A percentile compares a stretch with the other conserved stretches of the same genome.
phyloP scores from a whole-genome alignment of 2,329 filamentous ascomycete species.

The Nothophoma quercina region DNA sequence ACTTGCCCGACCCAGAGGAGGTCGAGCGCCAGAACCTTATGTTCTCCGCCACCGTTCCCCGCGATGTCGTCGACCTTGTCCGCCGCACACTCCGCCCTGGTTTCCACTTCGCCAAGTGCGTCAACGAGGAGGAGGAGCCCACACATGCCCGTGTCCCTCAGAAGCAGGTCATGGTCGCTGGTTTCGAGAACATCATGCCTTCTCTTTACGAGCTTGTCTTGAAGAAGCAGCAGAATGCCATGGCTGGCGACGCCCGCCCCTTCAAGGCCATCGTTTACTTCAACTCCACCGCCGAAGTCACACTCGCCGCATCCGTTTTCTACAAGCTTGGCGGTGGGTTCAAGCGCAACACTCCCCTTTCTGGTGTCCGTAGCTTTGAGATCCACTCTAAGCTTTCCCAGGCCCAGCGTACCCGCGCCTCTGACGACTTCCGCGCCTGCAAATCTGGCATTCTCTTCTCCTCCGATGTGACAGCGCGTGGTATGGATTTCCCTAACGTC shows the following conservation, averaged over 20 bases:
- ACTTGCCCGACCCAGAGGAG: slow-evolving; percentile 67
- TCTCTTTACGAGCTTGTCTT: slow-evolving; percentile 77
- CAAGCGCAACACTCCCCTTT: slow-evolving; percentile 40
- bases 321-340: slow-evolving; percentile 55
- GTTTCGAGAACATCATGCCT: slow-evolving; percentile 80
- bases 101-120: slow-evolving; percentile 92
- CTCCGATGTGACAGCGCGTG: slow-evolving; percentile 59
- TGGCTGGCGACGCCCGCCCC: slow-evolving; percentile 58
- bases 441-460: slow-evolving; percentile 62
- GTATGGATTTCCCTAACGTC: slow-evolving; percentile 63
- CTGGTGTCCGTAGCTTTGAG: slow-evolving; percentile 56
- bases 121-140: slow-evolving; percentile 78
- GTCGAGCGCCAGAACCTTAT: slow-evolving; percentile 87
- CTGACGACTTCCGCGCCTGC: slow-evolving; percentile 75
- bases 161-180: slow-evolving; percentile 70
- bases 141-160: slow-evolving; percentile 89
- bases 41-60: slow-evolving; percentile 92
- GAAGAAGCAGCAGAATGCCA: slow-evolving; percentile 61
- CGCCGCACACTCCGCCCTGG: slow-evolving; percentile 78
- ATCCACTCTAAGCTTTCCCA: slow-evolving; percentile 86
- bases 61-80: slow-evolving; percentile 81
- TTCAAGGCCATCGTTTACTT: slow-evolving; percentile 99
- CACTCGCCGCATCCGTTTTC: slow-evolving; percentile 69
- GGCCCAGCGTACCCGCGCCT: slow-evolving; percentile 69
- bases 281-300: slow-evolving; percentile 77